Base-by-base conservation (phyloP, 2,329 filamentous ascomycete genomes). In the Chlorencoelia australis region DNA sequence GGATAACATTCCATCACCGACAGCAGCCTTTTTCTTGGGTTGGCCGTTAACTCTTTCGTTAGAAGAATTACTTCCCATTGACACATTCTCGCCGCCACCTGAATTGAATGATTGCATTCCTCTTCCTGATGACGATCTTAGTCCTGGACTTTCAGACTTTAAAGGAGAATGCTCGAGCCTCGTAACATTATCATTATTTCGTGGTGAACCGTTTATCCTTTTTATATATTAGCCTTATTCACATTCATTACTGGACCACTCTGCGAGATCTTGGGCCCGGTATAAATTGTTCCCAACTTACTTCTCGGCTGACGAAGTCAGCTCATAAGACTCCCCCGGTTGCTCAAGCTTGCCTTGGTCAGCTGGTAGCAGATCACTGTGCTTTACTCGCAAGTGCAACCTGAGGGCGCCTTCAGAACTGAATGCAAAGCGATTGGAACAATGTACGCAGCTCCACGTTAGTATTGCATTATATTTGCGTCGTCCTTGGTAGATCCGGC, bases 1-100 rank as follows among this genome's bases (percentile, higher is more conserved):
- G 21, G 46, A 42, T 13, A 43, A 49, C 19, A 54, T 54, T 13
- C 52, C 51, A 34, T 52, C 51, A 2, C 51, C 52, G 4, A 46
- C 33, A 0, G 51, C 52, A 7, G 43, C 38, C 31, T 47, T 42
- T 20, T 55, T 55, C 9, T 49, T 30, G 13, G 52, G 51, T 14
- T 46, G 44, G 2, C 46, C 40, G 8, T 15, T 19, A 18, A 45
- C 33, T 5, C 8, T 41, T n/a, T 46, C 42, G n/a, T 48, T 44
- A 6, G 29, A 37, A 10, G 33, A 3, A 35, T 53, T n/a, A n/a
- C n/a, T 44, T 11, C 37, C 15, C 49, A 54, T 50, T 1, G 30
- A 13, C 6, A 42, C 40, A 38, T 52, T 47, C 3, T 44, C 41
- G 5, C 37, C 33, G 16, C 28, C 28, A n/a, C 25, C 33, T 3